Conservation (phyloP, 352 stramenopile species). For the Phytopythium montanum region DNA sequence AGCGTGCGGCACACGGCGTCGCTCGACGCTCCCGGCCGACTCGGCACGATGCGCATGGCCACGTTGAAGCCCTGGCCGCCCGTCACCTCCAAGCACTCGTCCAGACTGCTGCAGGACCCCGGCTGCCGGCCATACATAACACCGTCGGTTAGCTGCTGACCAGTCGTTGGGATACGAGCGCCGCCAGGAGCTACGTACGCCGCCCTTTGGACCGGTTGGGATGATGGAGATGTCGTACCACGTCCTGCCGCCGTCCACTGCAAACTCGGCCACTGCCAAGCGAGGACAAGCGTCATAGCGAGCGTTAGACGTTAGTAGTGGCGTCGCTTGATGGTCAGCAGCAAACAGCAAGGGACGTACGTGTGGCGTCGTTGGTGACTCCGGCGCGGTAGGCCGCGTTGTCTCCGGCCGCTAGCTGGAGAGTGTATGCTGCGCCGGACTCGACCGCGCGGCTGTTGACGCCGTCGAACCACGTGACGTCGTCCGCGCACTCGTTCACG, state of each 20-base stretch:
- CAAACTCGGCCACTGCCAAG: slow-evolving; percentile 38
- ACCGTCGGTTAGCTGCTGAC: not conserved
- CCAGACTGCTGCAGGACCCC: slow-evolving; percentile 35
- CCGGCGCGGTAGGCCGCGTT: slow-evolving; percentile 31
- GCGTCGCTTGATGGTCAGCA: not conserved
- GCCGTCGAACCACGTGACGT: slow-evolving; percentile 33
- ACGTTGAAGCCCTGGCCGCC: slow-evolving; percentile 60
- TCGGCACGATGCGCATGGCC: slow-evolving; percentile 53
- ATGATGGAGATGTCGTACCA: slow-evolving; percentile 51
- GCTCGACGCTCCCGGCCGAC: slow-evolving; percentile 5
- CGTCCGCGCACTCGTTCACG: slow-evolving; percentile 34
- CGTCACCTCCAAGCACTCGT: slow-evolving; percentile 49
- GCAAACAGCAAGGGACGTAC: slow-evolving; percentile 6
- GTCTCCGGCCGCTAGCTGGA: slow-evolving; percentile 20
- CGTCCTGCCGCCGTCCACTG: slow-evolving; percentile 21
- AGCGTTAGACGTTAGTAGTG: too few relatives aligned
- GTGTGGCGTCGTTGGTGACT: slow-evolving; percentile 25
- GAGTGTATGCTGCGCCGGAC: slow-evolving; percentile 9
- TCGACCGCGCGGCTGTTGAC: slow-evolving; percentile 18
- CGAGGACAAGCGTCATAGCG: not conserved
- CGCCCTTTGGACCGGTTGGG: slow-evolving; percentile 19
- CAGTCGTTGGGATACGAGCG: too few relatives aligned
- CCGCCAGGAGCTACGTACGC: slow-evolving; percentile 22
- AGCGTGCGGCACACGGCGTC: slow-evolving; percentile 27
- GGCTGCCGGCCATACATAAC: slow-evolving; percentile 27